Evolutionary conservation across 2,329 filamentous ascomycete genomes (phyloP).

Genomic region (Talaromyces sp.): DNA sequence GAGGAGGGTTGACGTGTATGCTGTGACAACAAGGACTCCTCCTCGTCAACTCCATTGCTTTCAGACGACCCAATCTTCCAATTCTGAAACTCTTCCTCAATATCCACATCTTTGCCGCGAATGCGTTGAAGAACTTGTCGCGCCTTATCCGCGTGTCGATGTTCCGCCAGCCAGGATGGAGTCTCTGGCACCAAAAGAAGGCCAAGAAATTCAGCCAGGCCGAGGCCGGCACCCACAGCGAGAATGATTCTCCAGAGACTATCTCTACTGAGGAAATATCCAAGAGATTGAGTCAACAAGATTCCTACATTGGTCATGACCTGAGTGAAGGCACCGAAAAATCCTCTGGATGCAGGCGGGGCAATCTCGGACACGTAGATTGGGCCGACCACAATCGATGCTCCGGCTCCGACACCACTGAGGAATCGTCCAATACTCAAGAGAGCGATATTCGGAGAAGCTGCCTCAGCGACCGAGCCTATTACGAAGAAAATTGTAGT

Average conservation of each 20-base stretch:
- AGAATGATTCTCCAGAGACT: conserved; percentile 81
- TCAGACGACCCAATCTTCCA: conserved; percentile 48
- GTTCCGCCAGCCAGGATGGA: conserved; percentile 75
- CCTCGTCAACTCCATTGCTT: conserved; percentile 51
- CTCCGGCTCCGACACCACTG: conserved; percentile 79
- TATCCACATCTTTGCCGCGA: conserved; percentile 63
- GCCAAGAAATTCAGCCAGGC: conserved; percentile 62
- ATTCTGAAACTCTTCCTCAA: conserved; percentile 66
- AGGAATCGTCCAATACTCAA: conserved; percentile 73
- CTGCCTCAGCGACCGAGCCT: conserved; percentile 71
- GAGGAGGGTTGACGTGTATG: conserved; percentile 62
- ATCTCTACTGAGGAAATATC: conserved; percentile 79
- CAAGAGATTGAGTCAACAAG: conserved; percentile 73
- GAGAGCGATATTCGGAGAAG: conserved; percentile 63
- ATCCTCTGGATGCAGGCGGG: conserved; percentile 67
- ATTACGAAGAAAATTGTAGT: conserved; percentile 71
- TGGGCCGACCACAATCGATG: conserved; percentile 86
- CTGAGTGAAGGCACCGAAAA: conserved; percentile 80
- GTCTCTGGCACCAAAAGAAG: conserved; percentile 80
- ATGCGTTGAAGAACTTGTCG: conserved; percentile 69
- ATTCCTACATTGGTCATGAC: conserved; percentile 93
- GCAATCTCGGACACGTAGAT: conserved; percentile 92
- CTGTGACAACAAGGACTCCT: conserved; percentile 62
- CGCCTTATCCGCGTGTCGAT: conserved; percentile 59
- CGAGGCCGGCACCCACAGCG: conserved; percentile 66